Evolutionary conservation across 2,329 filamentous ascomycete species (phyloP).

Genomic region (Lasiodiplodia hormozganensis): DNA sequence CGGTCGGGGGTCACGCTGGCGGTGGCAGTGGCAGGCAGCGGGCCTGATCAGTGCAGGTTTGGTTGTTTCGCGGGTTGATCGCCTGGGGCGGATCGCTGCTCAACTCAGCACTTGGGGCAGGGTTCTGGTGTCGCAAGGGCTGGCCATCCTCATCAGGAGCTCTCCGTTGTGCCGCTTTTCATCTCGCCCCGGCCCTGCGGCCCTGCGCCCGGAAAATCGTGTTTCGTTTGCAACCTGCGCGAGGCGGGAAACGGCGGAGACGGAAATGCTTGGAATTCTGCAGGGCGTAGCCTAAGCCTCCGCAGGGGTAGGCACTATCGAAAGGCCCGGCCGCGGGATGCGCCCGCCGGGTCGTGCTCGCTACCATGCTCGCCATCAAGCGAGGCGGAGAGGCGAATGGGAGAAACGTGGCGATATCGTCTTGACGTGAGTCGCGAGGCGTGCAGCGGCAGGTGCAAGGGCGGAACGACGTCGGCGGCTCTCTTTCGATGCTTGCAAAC

Average conservation of each 20-base stretch:
- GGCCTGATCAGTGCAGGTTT: conserved; percentile 21
- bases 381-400: not conserved
- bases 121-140: conserved; percentile 26
- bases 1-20: conserved; percentile 18
- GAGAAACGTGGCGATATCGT: not conserved
- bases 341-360: not conserved
- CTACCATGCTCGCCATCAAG: not conserved
- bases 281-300: not conserved
- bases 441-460: not conserved
- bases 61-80: conserved; percentile 25
- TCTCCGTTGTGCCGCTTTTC: conserved; percentile 3
- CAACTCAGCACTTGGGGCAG: conserved; percentile 13
- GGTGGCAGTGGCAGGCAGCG: conserved; percentile 17
- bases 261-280: conserved; percentile 8
- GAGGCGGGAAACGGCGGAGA: not conserved
- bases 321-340: not conserved
- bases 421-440: not conserved
- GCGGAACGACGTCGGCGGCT: not conserved
- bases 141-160: conserved; percentile 19
- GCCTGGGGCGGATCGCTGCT: conserved; percentile 27
- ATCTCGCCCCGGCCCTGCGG: conserved; percentile 7
- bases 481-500: not conserved
- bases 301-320: conserved; percentile 5
- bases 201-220: not conserved
- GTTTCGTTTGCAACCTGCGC: conserved; percentile 15